Evolutionary conservation across 2,329 filamentous ascomycete species (phyloP), one percentile per base, ranked within the genome.

Genomic region (Dactylellina leptospora): DNA sequence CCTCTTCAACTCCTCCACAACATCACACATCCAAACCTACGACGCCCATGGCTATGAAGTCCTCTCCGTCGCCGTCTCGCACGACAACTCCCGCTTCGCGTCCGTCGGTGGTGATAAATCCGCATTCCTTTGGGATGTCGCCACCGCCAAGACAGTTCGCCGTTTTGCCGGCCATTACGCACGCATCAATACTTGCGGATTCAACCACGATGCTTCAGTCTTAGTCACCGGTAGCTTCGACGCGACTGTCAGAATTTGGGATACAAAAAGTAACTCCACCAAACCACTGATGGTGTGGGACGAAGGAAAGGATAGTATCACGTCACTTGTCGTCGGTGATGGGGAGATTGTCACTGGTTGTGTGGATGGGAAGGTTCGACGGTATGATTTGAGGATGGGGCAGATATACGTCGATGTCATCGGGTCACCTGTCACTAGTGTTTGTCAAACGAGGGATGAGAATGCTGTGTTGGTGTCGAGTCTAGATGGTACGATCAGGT

Each of bases 51-150:
- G 92, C 75, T 96, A 99, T 82, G 90, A 93, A 76, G 90, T 99
- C 5, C 88, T 97, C 71, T 90, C 91, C 75, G 84, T 99, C 38
- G 84, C 86, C 56, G 89, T 97, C 53, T 82, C 86, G 5, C 78
- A 82, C 22, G 89, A 92, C 81, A 99, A 99, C 80, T 86, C 91
- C 75, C 87, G 87, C 44, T 97, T 99, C 79, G 89, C 88, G 8
- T 93, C 89, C n/a, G 86, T 87, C 0, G 95, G 95, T 75, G 95
- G 95, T 69, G 95, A 99, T 82, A 90, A 93, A 76, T 85, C 86
- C 73, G 92, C 96, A 0, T 97, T 97, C 78, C 84, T 97, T 3
- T 97, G 95, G 95, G 95, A 99, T 80, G 95, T 97, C 0, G 84
- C 89, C 48, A 90, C 88, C 1, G 92, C 90, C 16, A 84, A 86